Evolutionary conservation across 768 basidiomycete genomes (phyloP), one percentile per base, ranked within the genome.

Genomic region (Tricholoma saponaceum): DNA sequence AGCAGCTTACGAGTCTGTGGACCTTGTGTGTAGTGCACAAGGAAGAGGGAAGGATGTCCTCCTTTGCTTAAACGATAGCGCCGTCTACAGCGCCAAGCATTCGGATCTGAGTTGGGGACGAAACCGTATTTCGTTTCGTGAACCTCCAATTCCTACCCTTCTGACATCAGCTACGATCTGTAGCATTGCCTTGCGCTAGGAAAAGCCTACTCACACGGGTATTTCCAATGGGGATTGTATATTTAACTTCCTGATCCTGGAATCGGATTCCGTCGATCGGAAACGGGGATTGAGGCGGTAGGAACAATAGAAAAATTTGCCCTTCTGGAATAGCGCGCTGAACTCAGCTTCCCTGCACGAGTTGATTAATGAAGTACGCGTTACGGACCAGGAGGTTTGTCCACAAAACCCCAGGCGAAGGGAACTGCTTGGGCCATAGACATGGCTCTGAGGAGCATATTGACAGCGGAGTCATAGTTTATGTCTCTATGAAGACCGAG

Each of bases 241-340:
- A 84, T 62, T 83, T 82, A 43, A 80, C 79, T 66, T 93, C 91
- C 54, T 83, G 72, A 57, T 92, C 91, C 62, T 86, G 83, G 67
- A 80, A 94, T 41, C 88, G 83, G 56, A 93, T 77, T 18, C 91
- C 91, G 64, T 94, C 91, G 57, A 76, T 80, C 20, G 89, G 90
- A 67, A 89, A 88, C 2, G 81, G 77, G 23, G 77, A 64, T 57
- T 81, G 81, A 13, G 74, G 77, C 8, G 82, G 81, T 46, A 90
- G 72, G 71, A 81, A 91, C 46, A 92, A 70, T n/a, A 92, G 79
- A 33, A 79, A 74, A 28, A 86, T 72, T 64, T 85, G 79, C 0
- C 87, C 88, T 64, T 90, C 90, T 89, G 55, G 8, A 52, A 9
- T 32, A 7, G 7, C 5, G 25, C 14, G 46, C 37, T 20, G 16